Percentiles rank a stretch among this genome's conserved stretches.
Evolutionary conservation across 164 flowering plant genomes (phyloP).

Genomic region (Buxus sempervirens): DNA sequence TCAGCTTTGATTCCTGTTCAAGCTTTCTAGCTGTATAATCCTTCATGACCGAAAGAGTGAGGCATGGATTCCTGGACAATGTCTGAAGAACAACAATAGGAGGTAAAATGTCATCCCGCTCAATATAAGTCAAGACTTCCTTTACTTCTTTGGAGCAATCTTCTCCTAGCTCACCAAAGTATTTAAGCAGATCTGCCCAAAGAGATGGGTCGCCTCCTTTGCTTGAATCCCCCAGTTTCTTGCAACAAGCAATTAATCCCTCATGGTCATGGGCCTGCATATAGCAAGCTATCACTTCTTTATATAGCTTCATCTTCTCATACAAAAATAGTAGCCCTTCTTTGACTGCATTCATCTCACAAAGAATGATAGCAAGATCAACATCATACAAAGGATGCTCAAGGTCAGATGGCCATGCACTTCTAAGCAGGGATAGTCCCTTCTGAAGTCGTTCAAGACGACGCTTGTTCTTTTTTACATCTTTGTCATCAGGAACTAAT

Average conservation of each 20-base stretch:
- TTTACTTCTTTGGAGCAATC: constrained; percentile 97
- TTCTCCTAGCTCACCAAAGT: constrained; percentile 99
- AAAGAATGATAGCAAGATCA: constrained; percentile 85
- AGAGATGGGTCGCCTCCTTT: constrained; percentile 93
- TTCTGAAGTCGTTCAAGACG: constrained; percentile 52
- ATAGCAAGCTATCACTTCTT: constrained; percentile 96
- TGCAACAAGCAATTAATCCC: constrained; percentile 95
- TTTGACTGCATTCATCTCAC: constrained; percentile 88
- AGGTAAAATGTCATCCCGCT: constrained; percentile 94
- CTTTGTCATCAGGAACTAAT: constrained; percentile 22
- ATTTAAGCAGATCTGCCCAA: constrained; percentile 89
- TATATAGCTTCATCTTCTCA: constrained; percentile 91
- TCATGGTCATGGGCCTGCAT: constrained; percentile 96
- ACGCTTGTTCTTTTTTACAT: constrained; percentile 36
- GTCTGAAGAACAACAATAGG: constrained; percentile 92
- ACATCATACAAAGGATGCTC: constrained; percentile 90
- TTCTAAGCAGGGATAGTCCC: constrained; percentile 74
- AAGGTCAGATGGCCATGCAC: constrained; percentile 81
- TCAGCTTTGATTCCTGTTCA: constrained; percentile 88
- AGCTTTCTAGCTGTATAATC: constrained; percentile 96
- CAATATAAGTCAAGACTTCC: constrained; percentile 86
- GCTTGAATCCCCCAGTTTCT: constrained; percentile 85
- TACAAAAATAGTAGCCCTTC: constrained; percentile 85
- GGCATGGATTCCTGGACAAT: constrained; percentile 84
- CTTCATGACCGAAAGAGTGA: constrained; percentile 90